Conservation (phyloP, 1,284 basidiomycete species). For the Taiwanofungus camphoratus region DNA sequence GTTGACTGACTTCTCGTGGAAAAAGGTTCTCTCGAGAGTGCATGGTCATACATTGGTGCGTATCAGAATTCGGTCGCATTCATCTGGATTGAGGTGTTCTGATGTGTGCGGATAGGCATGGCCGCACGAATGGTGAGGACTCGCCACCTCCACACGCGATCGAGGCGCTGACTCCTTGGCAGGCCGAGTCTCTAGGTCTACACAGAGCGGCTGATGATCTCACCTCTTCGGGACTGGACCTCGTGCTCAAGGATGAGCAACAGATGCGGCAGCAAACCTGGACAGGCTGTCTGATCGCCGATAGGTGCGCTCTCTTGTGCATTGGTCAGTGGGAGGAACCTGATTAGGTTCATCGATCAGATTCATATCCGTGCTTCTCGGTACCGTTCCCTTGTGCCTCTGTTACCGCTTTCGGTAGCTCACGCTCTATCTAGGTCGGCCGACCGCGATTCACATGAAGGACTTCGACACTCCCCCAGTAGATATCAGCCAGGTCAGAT, state of each 20-base stretch:
- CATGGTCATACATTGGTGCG: constrained; percentile 9
- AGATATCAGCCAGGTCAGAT: constrained; percentile 5
- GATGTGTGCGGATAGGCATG: constrained; percentile 1
- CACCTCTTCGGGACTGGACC: not conserved
- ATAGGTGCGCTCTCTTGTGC: constrained; percentile 5
- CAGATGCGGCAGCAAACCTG: constrained; percentile 7
- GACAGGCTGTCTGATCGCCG: constrained; percentile 9
- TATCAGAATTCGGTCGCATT: not conserved
- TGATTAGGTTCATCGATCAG: constrained; percentile 2
- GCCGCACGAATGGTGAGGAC: constrained; percentile 9
- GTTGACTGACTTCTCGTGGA: not conserved
- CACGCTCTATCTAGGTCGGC: constrained; percentile 8
- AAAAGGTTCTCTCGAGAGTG: constrained; percentile 7
- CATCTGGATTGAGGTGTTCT: no score
- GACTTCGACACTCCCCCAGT: constrained; percentile 5
- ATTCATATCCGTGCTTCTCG: constrained; percentile 8
- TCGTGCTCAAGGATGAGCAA: constrained; percentile 3
- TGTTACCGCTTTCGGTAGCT: not conserved
- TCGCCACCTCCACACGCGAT: not conserved
- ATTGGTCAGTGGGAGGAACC: not conserved
- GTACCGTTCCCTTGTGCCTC: not conserved
- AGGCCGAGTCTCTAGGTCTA: constrained; percentile 9
- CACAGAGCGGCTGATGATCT: constrained; percentile 3
- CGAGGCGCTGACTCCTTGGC: not conserved
- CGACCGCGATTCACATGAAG: not conserved